phyloP scores from a whole-genome alignment of 2,329 filamentous ascomycete genomes.

The Penicillium sumatraense region DNA sequence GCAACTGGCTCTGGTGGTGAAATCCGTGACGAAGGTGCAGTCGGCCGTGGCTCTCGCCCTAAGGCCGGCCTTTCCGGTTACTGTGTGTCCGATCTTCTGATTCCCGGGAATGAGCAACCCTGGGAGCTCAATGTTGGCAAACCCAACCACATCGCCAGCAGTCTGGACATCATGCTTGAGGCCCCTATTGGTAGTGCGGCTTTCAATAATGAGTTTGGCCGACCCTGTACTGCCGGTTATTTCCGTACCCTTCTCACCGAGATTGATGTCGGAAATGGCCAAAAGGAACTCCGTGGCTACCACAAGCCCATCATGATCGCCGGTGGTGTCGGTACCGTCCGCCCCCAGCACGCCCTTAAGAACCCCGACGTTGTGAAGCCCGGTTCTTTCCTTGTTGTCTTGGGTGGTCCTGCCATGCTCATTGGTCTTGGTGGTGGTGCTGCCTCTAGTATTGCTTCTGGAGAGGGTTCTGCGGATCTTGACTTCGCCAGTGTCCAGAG shows the following conservation, averaged over 20 bases:
- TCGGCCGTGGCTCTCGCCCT: conserved; percentile 87
- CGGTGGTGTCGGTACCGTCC: conserved; percentile 88
- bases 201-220: conserved; percentile 97
- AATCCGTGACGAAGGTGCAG: conserved; percentile 92
- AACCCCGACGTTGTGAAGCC: conserved; percentile 76
- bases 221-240: conserved; percentile 84
- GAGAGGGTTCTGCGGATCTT: conserved; percentile 85
- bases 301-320: conserved; percentile 99
- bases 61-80: conserved; percentile 93
- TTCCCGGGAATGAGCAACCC: conserved; percentile 78
- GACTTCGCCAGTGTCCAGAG: conserved; percentile 98
- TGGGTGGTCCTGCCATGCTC: conserved; percentile 95
- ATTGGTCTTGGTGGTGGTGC: conserved; percentile 96
- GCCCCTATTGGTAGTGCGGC: conserved; percentile 92
- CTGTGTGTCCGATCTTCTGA: conserved; percentile 91
- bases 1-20: conserved; percentile 95
- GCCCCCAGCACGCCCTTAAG: conserved; percentile 90
- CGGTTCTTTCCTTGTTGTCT: conserved; percentile 88
- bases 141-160: conserved; percentile 89
- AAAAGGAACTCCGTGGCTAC: conserved; percentile 80
- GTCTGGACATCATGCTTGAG: conserved; percentile 96
- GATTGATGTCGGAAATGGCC: conserved; percentile 63
- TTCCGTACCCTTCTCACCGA: conserved; percentile 86
- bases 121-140: conserved; percentile 94
- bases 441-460: conserved; percentile 86